Evolutionary conservation across 2,329 filamentous ascomycete species (phyloP), one percentile per base, ranked within the genome.

Genomic region (Alternaria gansuensis): DNA sequence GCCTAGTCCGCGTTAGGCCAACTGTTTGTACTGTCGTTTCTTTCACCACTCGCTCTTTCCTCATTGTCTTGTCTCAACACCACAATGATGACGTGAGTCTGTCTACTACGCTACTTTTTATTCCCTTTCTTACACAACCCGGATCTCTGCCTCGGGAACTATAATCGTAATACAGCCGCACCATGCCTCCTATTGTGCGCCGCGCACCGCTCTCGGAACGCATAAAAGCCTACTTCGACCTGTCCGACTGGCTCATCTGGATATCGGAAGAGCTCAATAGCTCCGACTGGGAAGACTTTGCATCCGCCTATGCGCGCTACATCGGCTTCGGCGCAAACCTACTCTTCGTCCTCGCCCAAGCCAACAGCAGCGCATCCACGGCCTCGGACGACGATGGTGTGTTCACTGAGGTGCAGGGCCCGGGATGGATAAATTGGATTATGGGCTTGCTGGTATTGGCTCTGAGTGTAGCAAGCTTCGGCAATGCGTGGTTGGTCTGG

Each of bases 221-320:
- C 76, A 85, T 98, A 76, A 87, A 88, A 75, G 84, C 90, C 56
- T 88, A 88, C 77, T 82, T 97, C 59, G 94, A 98, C 73, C 92
- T 92, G 3, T 89, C 91, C 81, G 95, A 99, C 79, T 91, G 94
- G 72, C 81, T 95, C 53, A 87, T 99, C 17, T 97, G 92, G 90
- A 79, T 96, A 2, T 96, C 92, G 0, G 94, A 98, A 76, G 92
- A 97, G 79, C 85, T 99, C 60, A 93, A 97, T 75, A 92, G 92
- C 28, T 89, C 90, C 73, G 91, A 97, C 69, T 96, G 93, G 88
- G 91, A 97, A 68, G 92, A 94, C 21, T 81, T 86, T 60, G 82
- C 88, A 62, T 89, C 91, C 66, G 81, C 88, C 34, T 90, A 92
- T 76, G 90, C 92, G 26, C 86, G 88, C 5, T 88, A 91, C 51